These are phyloP conservation scores for Gigaspora rosea DNA, from an alignment of 192 early-diverging fungal species.

Conservation along the genomic window DNA sequence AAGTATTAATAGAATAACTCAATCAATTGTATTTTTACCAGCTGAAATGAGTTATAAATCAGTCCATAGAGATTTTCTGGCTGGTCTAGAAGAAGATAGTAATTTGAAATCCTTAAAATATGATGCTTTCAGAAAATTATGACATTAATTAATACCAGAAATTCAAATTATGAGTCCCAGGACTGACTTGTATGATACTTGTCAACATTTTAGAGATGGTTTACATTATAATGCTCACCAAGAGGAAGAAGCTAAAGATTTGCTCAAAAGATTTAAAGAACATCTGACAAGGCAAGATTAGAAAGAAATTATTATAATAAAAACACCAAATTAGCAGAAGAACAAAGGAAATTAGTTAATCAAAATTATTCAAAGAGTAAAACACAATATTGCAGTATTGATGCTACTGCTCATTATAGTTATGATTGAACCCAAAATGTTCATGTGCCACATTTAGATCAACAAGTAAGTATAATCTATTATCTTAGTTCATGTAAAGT, in stretches of 20 bases:
- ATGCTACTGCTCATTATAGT: conserved; percentile 34
- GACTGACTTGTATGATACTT: conserved; percentile 26
- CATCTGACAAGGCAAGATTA: conserved; percentile 20
- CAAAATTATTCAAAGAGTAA: conserved; percentile 21
- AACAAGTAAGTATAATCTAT: conserved; percentile 33
- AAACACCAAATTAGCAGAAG: too few relatives aligned
- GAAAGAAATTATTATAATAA: too few relatives aligned
- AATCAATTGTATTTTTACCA: conserved; percentile 29
- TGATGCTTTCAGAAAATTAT: conserved; percentile 25
- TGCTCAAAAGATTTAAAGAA: conserved; percentile 30
- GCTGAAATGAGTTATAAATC: conserved; percentile 24
- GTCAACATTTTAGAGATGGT: conserved; percentile 17
- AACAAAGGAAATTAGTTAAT: conserved; percentile 29
- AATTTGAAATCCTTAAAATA: conserved; percentile 28
- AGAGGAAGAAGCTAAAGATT: conserved; percentile 25
- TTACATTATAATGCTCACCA: conserved; percentile 25
- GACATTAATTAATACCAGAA: conserved; percentile 24
- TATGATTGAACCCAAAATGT: conserved; percentile 34
- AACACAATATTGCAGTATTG: too few relatives aligned
- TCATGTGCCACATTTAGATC: conserved; percentile 30
- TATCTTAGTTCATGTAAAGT: too few relatives aligned
- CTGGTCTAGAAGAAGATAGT: conserved; percentile 24
- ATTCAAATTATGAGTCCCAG: conserved; percentile 31
- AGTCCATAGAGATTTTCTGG: conserved; percentile 10
- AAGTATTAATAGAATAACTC: conserved; percentile 32